phyloP scores from a whole-genome alignment of 257 asterid genomes.

The Galeopsis tetrahit region DNA sequence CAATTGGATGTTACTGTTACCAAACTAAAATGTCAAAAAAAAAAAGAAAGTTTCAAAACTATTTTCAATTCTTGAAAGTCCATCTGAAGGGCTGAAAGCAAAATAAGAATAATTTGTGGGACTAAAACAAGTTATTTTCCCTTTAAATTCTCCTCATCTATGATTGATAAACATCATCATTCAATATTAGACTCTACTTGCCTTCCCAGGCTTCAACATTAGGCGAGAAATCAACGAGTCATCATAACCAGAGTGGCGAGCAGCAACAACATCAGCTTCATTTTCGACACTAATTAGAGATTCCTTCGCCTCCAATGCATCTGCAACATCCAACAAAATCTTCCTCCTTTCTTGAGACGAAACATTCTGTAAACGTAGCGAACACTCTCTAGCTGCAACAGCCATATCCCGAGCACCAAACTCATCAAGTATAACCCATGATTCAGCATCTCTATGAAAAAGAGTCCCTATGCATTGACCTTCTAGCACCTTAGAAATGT shows the following conservation, averaged over 20 bases:
- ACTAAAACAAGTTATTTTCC: no score
- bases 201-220: slow-evolving; percentile 67
- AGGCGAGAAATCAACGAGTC: slow-evolving; percentile 72
- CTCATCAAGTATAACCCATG: slow-evolving; percentile 58
- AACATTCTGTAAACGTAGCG: slow-evolving; percentile 63
- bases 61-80: no score
- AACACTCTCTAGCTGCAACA: slow-evolving; percentile 77
- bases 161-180: no score
- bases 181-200: background rate
- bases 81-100: no score
- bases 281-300: slow-evolving; percentile 53
- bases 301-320: slow-evolving; percentile 65
- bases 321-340: slow-evolving; percentile 66
- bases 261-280: slow-evolving; percentile 70
- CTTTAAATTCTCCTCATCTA: no score
- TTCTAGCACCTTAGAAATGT: slow-evolving; percentile 62
- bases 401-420: slow-evolving; percentile 68
- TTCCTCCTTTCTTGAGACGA: slow-evolving; percentile 71
- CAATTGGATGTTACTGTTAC: no score
- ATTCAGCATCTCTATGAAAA: slow-evolving; percentile 72
- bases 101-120: no score
- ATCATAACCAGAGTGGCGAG: slow-evolving; percentile 69
- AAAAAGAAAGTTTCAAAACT: no score
- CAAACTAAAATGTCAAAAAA: no score
- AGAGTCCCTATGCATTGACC: slow-evolving; percentile 77